Conservation (phyloP, 495 filamentous ascomycete species). For the Lophium mytilinum region DNA sequence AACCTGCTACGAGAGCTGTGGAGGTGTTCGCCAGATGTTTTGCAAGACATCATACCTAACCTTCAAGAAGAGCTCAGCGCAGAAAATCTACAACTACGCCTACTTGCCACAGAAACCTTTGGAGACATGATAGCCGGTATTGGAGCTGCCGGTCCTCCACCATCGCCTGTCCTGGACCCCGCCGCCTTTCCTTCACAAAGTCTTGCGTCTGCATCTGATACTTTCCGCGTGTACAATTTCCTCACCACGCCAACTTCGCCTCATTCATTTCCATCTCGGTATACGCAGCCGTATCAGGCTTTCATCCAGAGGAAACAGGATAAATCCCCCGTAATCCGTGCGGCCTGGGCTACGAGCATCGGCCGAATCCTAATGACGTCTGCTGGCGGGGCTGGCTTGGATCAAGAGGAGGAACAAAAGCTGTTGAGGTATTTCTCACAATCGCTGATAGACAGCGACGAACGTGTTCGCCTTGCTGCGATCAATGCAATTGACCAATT, state of each 20-base stretch:
- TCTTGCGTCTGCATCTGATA: conserved; percentile 49
- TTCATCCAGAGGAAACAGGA: conserved; percentile 80
- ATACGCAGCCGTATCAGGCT: conserved; percentile 66
- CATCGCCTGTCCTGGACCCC: conserved; percentile 64
- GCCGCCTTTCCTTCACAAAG: conserved; percentile 69
- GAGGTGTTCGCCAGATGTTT: conserved; percentile 79
- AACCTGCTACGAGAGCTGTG: conserved; percentile 83
- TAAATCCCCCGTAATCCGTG: conserved; percentile 69
- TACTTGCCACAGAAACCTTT: conserved; percentile 84
- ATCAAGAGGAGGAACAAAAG: conserved; percentile 61
- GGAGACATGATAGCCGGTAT: conserved; percentile 91
- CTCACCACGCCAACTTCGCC: conserved; percentile 72
- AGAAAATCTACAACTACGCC: conserved; percentile 77
- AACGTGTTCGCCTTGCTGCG: conserved; percentile 80
- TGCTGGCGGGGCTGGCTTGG: conserved; percentile 77
- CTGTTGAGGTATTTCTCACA: conserved; percentile 66
- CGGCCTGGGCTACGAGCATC: conserved; percentile 76
- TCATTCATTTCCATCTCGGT: conserved; percentile 73
- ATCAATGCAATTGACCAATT: conserved; percentile 73
- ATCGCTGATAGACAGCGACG: conserved; percentile 80
- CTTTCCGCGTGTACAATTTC: conserved; percentile 49
- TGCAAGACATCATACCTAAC: conserved; percentile 90
- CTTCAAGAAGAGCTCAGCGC: conserved; percentile 86
- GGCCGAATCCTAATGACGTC: conserved; percentile 76
- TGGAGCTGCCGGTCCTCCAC: conserved; percentile 77